phyloP scores from a whole-genome alignment of 140 eudicot genomes.

The Erigeron philadelphicus region DNA sequence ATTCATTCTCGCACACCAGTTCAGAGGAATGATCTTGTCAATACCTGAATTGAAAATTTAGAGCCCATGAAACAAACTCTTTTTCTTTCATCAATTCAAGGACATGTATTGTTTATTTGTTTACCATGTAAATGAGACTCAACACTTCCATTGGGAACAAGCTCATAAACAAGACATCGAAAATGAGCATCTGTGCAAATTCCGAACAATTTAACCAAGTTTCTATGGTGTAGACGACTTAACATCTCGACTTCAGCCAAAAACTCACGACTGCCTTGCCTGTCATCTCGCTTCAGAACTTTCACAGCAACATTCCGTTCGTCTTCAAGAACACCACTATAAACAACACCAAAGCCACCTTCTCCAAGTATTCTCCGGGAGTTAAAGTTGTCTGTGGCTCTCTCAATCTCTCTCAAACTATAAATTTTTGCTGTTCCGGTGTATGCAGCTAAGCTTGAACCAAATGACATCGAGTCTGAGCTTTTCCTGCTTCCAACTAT shows the following conservation, averaged over 20 bases:
- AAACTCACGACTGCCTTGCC: conserved; percentile 87
- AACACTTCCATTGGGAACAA: conserved; percentile 93
- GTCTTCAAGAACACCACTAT: conserved; percentile 74
- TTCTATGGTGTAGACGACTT: conserved; percentile 80
- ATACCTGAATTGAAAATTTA: conserved; percentile 35
- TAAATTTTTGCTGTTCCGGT: conserved; percentile 77
- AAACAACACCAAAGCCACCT: conserved; percentile 96
- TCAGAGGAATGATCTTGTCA: conserved; percentile 58
- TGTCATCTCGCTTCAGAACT: conserved; percentile 76
- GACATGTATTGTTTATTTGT: background rate
- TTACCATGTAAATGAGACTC: conserved; percentile 96
- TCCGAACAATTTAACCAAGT: conserved; percentile 86
- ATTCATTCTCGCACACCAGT: conserved; percentile 86
- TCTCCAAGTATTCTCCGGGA: conserved; percentile 69
- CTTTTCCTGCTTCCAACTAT: conserved; percentile 58
- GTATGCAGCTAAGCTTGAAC: conserved; percentile 55
- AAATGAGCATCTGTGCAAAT: conserved; percentile 71
- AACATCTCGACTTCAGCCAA: conserved; percentile 98
- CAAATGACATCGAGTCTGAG: conserved; percentile 57
- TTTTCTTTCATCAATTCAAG: background rate
- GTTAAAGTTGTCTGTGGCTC: conserved; percentile 60
- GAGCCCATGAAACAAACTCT: background rate
- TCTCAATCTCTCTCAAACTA: conserved; percentile 57
- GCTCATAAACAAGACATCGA: conserved; percentile 78
- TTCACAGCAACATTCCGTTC: conserved; percentile 79